phyloP scores from a whole-genome alignment of 2,329 filamentous ascomycete species.

The Talaromyces sp. region DNA sequence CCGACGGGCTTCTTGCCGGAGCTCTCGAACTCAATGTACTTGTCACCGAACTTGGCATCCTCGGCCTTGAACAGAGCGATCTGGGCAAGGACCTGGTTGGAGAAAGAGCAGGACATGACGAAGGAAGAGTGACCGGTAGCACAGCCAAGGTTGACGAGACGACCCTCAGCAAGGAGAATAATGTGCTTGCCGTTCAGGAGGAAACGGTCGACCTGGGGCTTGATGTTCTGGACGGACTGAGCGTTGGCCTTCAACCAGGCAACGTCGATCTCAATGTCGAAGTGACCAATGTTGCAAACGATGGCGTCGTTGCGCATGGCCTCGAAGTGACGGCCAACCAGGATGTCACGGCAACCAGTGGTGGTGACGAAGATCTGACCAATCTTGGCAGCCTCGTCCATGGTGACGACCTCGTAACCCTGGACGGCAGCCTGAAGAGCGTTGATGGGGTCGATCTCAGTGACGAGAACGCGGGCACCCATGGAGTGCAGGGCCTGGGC shows the following conservation, averaged over 20 bases:
- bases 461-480: constrained; percentile 95
- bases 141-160: constrained; percentile 98
- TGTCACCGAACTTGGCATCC: constrained; percentile 83
- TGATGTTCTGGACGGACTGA: constrained; percentile 94
- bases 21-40: constrained; percentile 96
- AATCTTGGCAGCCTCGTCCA: constrained; percentile 87
- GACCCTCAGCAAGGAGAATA: constrained; percentile 97
- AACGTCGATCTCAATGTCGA: constrained; percentile 99
- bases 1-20: constrained; percentile 85
- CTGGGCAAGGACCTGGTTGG: constrained; percentile 99
- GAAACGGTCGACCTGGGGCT: constrained; percentile 99
- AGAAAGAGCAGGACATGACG: constrained; percentile 99
- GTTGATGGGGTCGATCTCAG: constrained; percentile 99
- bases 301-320: constrained; percentile 96
- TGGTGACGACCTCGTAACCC: constrained; percentile 94
- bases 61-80: constrained; percentile 96
- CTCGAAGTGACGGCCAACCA: constrained; percentile 89
- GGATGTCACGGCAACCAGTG: constrained; percentile 97
- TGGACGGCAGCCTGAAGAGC: constrained; percentile 98
- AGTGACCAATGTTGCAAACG: constrained; percentile 99
- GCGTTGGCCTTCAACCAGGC: constrained; percentile 99
- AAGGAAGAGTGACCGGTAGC: constrained; percentile 99
- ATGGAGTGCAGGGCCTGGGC: constrained; percentile 94
- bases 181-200: constrained; percentile 94
- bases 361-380: constrained; percentile 99